These are phyloP conservation scores for Salix dunnii DNA, from an alignment of 345 rosid genomes.

Conservation along the genomic window DNA sequence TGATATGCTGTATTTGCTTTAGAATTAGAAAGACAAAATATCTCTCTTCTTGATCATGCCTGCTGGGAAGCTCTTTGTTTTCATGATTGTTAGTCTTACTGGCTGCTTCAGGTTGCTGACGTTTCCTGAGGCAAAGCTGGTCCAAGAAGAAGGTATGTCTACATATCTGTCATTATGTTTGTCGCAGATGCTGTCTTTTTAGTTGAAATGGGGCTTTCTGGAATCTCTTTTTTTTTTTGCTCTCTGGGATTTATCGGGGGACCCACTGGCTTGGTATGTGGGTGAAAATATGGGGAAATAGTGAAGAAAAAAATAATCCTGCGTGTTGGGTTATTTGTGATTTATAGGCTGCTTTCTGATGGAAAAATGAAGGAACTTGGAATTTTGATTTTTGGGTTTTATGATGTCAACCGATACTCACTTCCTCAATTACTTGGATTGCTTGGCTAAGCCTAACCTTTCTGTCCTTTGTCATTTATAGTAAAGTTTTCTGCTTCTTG, in stretches of 20 bases:
- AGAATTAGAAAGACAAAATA: neutral
- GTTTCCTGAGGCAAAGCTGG: conserved; percentile 42
- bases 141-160: conserved; percentile 52
- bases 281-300: neutral
- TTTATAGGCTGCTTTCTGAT: neutral
- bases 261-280: neutral
- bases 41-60: conserved; percentile 27
- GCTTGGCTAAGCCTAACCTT: neutral
- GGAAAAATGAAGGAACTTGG: conserved; percentile 3
- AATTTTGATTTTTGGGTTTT: neutral
- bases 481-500: neutral
- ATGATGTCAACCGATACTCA: neutral
- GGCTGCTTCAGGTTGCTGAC: conserved; percentile 38
- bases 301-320: neutral
- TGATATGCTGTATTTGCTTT: neutral
- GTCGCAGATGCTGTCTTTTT: neutral
- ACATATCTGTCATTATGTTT: conserved; percentile 3
- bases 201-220: neutral
- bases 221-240: neutral
- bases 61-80: conserved; percentile 24
- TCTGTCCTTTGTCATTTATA: neutral
- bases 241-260: neutral
- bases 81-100: conserved; percentile 33
- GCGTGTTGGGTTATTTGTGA: neutral
- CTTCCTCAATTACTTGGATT: neutral